Percentiles rank a stretch among this genome's conserved stretches.
Conservation (phyloP, 2,329 filamentous ascomycete genomes). For the Aspergillus glaucus region DNA sequence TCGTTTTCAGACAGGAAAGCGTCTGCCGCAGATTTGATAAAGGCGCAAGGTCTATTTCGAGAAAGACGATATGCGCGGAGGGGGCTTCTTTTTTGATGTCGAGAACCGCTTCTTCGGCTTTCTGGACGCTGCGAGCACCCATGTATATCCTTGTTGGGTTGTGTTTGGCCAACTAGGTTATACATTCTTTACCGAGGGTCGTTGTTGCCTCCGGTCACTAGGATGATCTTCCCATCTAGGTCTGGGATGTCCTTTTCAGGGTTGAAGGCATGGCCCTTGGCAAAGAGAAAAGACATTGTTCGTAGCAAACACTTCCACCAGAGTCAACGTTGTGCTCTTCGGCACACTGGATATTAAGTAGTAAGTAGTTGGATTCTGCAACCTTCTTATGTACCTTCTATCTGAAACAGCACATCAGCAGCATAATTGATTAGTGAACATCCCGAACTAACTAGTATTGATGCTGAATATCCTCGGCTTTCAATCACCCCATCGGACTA, state of each 20-base stretch:
- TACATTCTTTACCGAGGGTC: constrained; percentile 43
- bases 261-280: neutral
- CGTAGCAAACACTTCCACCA: neutral
- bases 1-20: constrained; percentile 4
- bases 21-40: constrained; percentile 11
- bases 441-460: too few relatives aligned
- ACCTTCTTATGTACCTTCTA: too few relatives aligned
- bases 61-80: neutral
- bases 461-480: too few relatives aligned
- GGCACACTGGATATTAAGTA: too few relatives aligned
- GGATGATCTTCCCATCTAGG: constrained; percentile 36
- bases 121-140: constrained; percentile 3
- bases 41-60: constrained; percentile 10
- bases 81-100: neutral
- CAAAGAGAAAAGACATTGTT: neutral
- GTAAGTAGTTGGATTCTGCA: too few relatives aligned
- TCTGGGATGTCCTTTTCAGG: constrained; percentile 30
- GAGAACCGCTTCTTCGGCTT: constrained; percentile 5
- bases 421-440: too few relatives aligned
- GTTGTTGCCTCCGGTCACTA: constrained; percentile 44
- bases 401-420: too few relatives aligned
- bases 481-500: too few relatives aligned
- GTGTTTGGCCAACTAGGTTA: constrained; percentile 15
- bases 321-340: too few relatives aligned
- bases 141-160: constrained; percentile 6